Evolutionary conservation across 164 flowering plant genomes (phyloP).

Genomic region (Berberis vulgaris): DNA sequence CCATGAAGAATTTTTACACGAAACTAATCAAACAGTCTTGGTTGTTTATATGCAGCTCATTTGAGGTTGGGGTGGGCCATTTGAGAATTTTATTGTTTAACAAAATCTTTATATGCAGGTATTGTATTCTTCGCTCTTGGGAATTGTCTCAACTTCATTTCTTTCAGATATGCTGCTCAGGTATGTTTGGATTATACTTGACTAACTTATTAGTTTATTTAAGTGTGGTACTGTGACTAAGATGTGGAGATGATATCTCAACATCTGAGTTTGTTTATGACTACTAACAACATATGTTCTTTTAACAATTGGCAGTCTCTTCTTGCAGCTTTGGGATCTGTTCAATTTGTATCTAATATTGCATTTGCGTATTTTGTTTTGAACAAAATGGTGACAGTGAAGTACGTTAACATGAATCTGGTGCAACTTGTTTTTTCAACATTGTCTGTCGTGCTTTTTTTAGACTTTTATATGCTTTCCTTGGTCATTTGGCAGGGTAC

Average conservation of each 20-base stretch:
- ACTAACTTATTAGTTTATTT: no score
- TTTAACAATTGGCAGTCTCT: conserved; percentile 74
- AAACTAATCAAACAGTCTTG: no score
- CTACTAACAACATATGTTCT: neutral
- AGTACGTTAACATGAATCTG: no score
- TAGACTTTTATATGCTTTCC: neutral
- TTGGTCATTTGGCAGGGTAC: conserved; percentile 46
- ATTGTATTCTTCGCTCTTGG: conserved; percentile 74
- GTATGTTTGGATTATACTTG: conserved; percentile 27
- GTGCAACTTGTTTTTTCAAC: conserved; percentile 5
- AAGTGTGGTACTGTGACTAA: no score
- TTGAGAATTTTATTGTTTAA: neutral
- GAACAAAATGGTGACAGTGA: conserved; percentile 73
- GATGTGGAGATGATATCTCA: neutral
- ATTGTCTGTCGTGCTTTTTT: neutral
- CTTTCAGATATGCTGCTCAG: conserved; percentile 99
- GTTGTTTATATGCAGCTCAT: no score
- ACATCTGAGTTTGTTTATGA: conserved; percentile 1
- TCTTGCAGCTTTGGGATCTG: conserved; percentile 94
- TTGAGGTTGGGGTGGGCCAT: no score
- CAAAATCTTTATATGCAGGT: conserved; percentile 41
- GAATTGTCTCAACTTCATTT: conserved; percentile 91
- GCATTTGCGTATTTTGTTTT: conserved; percentile 91
- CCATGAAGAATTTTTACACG: no score
- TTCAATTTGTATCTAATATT: conserved; percentile 92